Conservation (phyloP, 345 rosid genomes). For the Laguncularia racemosa region DNA sequence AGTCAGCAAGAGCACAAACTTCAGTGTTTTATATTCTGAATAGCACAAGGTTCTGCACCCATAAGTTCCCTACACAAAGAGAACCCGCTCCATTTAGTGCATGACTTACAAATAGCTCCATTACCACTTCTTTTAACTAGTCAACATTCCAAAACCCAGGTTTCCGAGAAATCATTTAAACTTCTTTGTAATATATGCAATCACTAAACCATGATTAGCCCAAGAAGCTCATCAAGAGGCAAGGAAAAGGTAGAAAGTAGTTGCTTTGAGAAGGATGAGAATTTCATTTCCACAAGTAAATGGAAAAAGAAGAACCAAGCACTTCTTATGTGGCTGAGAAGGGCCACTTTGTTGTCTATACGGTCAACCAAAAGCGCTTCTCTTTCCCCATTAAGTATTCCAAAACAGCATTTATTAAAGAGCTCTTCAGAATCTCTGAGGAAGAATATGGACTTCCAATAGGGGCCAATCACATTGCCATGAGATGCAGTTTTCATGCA, state of each 20-base stretch:
- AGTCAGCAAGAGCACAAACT: no score
- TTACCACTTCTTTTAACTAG: no score
- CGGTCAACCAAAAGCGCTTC: conserved; percentile 9
- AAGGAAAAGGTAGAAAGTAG: conserved; percentile 20
- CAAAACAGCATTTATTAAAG: conserved; percentile 17
- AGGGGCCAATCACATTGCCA: conserved; percentile 27
- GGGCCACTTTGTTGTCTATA: conserved; percentile 32
- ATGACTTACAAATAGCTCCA: no score
- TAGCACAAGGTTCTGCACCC: no score
- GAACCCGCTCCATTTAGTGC: no score
- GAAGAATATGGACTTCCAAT: conserved; percentile 28
- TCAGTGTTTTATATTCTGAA: no score
- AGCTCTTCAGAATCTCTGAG: conserved; percentile 28
- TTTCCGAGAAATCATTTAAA: no score
- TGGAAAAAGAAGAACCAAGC: not conserved
- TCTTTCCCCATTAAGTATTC: conserved; percentile 11
- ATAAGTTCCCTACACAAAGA: no score
- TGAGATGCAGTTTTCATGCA: conserved; percentile 20
- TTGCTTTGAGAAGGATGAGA: conserved; percentile 1
- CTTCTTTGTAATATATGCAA: no score
- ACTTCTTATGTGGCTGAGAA: conserved; percentile 12
- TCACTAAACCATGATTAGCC: conserved; percentile 7
- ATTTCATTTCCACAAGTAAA: not conserved
- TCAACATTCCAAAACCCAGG: no score
- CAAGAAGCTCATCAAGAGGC: conserved; percentile 17